Evolutionary conservation across 2,329 filamentous ascomycete genomes (phyloP).

Genomic region (Aspergillus calidoustus): DNA sequence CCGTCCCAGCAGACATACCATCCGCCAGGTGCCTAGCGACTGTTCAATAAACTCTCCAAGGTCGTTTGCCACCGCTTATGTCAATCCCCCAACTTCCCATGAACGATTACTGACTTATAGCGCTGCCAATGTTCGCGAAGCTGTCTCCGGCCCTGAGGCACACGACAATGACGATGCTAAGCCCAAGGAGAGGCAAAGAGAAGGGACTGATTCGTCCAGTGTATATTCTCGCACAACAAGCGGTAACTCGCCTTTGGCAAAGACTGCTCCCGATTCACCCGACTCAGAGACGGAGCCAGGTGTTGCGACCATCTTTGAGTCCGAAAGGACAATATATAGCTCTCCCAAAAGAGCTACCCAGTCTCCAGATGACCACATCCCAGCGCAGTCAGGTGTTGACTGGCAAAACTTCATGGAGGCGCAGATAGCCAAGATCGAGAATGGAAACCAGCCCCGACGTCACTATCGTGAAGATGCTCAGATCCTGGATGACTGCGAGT

Average conservation of each 20-base stretch:
- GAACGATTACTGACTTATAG: slow-evolving; percentile 9
- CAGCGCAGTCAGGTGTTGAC: slow-evolving; percentile 34
- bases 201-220: slow-evolving; percentile 41
- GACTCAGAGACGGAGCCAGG: slow-evolving; percentile 33
- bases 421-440: slow-evolving; percentile 40
- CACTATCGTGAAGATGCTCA: slow-evolving; percentile 48
- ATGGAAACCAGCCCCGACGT: slow-evolving; percentile 29
- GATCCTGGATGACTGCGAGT: slow-evolving; percentile 33
- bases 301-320: slow-evolving; percentile 44
- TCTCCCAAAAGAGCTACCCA: slow-evolving; percentile 33
- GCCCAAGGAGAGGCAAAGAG: slow-evolving; percentile 8
- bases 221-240: slow-evolving; percentile 49
- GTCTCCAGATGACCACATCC: slow-evolving; percentile 5
- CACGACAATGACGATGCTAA: slow-evolving; percentile 28
- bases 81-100: slow-evolving; percentile 29
- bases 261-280: slow-evolving; percentile 6
- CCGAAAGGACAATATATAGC: slow-evolving; percentile 34
- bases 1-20: slow-evolving; percentile 31
- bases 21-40: slow-evolving; percentile 39
- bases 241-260: slow-evolving; percentile 33
- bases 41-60: slow-evolving; percentile 34
- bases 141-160: neutral
- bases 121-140: neutral
- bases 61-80: slow-evolving; percentile 38
- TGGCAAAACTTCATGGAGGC: slow-evolving; percentile 46